Base-by-base conservation (phyloP, 1,284 basidiomycete genomes). In the Heliocybe sulcata region DNA sequence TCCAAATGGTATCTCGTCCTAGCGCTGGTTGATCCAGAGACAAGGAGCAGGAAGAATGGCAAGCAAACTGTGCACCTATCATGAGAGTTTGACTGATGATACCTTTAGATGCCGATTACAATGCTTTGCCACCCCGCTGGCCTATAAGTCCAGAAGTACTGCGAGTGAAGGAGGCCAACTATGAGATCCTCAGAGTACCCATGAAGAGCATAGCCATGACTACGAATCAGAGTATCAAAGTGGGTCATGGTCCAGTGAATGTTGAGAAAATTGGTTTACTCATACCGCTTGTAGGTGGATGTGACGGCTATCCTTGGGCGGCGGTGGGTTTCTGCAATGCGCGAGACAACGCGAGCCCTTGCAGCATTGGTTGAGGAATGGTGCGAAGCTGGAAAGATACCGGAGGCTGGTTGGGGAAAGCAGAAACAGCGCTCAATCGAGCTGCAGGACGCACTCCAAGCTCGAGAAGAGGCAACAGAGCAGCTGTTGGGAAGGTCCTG, bases 341-440 rank as follows among this genome's bases (percentile, higher is more conserved):
- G 75, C 14, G 76, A 80, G 14, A 77, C 72, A 3, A 72, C 81
- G 16, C 61, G 69, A 3, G 62, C 65, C 2, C 69, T 94, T n/a
- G 72, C 77, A 52, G 66, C 57, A 0, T 60, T 85, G 1, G 71
- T 82, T 12, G 65, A 75, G 12, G 82, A 86, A 58, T 87, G 87
- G 85, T 61, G 71, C n/a, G 57, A 65, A 1, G 59, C 62, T 1
- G 68, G 72, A 9, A 64, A 64, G 3, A 72, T 93, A 20, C 81
- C 83, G 3, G 94, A 96, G 67, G 79, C 87, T 6, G 92, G 94
- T 57, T 98, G 94, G 94, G 76, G 75, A 50, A 42, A 89, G 54
- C 77, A 94, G 29, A 83, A 89, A 54, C 77, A 94, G 62, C 82
- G 87, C 45, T 77, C 83, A n/a, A 72, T 99, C 16, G 95, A 99